These are phyloP conservation scores for Globisporangium rhizosaccharum DNA, from an alignment of 352 stramenopile genomes.

Conservation along the genomic window DNA sequence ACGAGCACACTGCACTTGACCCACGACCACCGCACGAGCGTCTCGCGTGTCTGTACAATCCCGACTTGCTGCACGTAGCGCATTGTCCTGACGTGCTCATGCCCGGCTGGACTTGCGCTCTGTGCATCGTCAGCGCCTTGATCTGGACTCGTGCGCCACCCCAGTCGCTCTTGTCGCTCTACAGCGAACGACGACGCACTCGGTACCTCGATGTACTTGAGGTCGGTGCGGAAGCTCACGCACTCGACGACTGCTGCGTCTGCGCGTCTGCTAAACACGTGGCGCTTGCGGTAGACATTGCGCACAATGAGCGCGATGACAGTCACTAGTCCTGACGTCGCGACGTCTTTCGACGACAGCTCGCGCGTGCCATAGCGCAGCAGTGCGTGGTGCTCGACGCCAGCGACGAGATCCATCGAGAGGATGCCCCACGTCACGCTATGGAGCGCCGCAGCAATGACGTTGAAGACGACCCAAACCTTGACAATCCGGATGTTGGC, in stretches of 20 bases:
- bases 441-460: background rate
- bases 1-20: background rate
- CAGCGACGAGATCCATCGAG: background rate
- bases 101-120: background rate
- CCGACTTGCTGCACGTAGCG: conserved; percentile 3
- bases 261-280: background rate
- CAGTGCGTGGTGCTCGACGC: background rate
- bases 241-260: conserved; percentile 3
- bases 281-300: conserved; percentile 4
- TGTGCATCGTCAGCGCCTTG: background rate
- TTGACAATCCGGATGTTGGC: conserved; percentile 1
- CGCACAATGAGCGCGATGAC: conserved; percentile 1
- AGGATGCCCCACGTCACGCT: background rate
- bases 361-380: background rate
- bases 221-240: conserved; percentile 5
- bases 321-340: background rate
- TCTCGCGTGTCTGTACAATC: background rate
- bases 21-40: background rate
- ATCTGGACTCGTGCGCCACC: too few species aligned
- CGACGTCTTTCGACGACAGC: background rate
- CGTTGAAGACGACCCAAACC: conserved; percentile 8
- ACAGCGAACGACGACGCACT: too few species aligned
- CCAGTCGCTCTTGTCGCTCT: too few species aligned
- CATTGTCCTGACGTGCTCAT: conserved; percentile 1
- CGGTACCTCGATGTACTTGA: background rate